Evolutionary conservation across 2,329 filamentous ascomycete genomes (phyloP).

Genomic region (Colletotrichum eleusines): DNA sequence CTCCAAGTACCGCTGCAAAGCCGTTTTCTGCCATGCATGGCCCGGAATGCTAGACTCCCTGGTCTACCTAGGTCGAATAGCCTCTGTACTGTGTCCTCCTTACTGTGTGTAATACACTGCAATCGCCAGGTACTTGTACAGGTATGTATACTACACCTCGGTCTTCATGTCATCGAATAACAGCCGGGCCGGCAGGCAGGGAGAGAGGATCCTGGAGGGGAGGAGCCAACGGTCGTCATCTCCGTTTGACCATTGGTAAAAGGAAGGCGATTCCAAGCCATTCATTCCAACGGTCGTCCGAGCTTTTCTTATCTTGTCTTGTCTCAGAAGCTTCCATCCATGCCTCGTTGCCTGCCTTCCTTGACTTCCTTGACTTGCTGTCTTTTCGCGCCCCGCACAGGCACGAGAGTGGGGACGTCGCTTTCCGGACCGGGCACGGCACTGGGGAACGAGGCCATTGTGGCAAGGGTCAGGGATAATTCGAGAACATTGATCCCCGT

Average conservation of each 20-base stretch:
- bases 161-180: neutral
- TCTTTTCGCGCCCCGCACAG: constrained; percentile 35
- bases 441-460: constrained; percentile 6
- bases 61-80: too few species aligned
- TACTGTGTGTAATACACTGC: neutral
- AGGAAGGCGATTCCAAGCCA: neutral
- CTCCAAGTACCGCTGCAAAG: neutral
- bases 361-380: constrained; percentile 27
- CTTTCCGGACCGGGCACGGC: constrained; percentile 35
- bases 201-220: neutral
- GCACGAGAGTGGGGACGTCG: constrained; percentile 24
- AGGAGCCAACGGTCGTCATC: too few species aligned
- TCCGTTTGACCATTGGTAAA: too few species aligned
- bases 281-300: constrained; percentile 23
- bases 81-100: neutral
- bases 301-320: too few species aligned
- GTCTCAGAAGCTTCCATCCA: constrained; percentile 40
- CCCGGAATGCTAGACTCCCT: too few species aligned
- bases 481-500: neutral
- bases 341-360: constrained; percentile 27
- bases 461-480: constrained; percentile 8
- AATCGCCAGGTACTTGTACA: neutral
- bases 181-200: neutral
- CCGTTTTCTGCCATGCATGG: neutral
- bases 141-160: neutral